These are phyloP conservation scores for Cucumis sativus DNA, from an alignment of 306 rosid species.

Conservation along the genomic window DNA sequence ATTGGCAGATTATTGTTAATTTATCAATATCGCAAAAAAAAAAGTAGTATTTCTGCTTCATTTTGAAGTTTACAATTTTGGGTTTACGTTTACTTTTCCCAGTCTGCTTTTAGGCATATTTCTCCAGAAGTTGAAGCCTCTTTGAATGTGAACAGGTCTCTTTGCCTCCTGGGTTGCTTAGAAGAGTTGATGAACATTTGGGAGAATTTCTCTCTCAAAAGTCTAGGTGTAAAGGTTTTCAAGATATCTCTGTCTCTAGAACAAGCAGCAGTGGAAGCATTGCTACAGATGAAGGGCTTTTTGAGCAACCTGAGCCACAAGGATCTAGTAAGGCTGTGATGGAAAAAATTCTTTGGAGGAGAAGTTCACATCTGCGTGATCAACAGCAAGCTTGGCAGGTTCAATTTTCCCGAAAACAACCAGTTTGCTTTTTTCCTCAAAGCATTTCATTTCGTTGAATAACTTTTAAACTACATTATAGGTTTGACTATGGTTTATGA, in stretches of 20 bases:
- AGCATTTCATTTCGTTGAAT: not conserved
- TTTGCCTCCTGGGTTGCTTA: slow-evolving; percentile 38
- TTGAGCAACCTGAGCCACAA: slow-evolving; percentile 67
- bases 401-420: not conserved
- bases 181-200: slow-evolving; percentile 52
- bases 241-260: slow-evolving; percentile 40
- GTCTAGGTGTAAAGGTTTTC: slow-evolving; percentile 38
- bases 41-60: not conserved
- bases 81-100: not conserved
- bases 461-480: not conserved
- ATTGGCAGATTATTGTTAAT: not conserved
- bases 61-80: not conserved
- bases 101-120: not conserved
- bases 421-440: not conserved
- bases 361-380: slow-evolving; percentile 49
- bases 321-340: slow-evolving; percentile 42
- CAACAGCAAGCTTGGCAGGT: slow-evolving; percentile 92
- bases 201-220: slow-evolving; percentile 46
- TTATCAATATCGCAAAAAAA: not conserved
- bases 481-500: not conserved
- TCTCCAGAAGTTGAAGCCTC: slow-evolving; percentile 20
- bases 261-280: slow-evolving; percentile 58
- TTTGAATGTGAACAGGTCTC: slow-evolving; percentile 50
- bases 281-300: slow-evolving; percentile 74
- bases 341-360: slow-evolving; percentile 45